These are phyloP conservation scores for Orbilia blumenaviensis DNA, from an alignment of 2,329 filamentous ascomycete species.

Conservation along the genomic window DNA sequence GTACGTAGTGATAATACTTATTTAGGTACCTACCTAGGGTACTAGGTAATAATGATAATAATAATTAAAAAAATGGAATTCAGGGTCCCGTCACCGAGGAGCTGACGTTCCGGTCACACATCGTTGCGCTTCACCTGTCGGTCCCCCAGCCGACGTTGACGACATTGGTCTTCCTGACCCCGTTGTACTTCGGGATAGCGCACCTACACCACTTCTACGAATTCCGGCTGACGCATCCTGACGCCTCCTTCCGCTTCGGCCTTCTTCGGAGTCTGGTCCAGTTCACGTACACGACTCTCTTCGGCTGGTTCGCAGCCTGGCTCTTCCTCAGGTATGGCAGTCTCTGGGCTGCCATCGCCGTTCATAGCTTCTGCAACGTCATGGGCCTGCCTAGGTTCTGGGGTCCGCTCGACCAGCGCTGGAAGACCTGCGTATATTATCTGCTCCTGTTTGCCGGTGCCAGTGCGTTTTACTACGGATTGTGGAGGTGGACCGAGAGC, in stretches of 20 bases:
- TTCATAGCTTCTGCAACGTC: slow-evolving; percentile 91
- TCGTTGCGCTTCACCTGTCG: slow-evolving; percentile 82
- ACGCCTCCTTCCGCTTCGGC: slow-evolving; percentile 69
- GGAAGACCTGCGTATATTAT: slow-evolving; percentile 84
- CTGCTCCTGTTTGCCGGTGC: slow-evolving; percentile 76
- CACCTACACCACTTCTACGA: slow-evolving; percentile 97
- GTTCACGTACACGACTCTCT: slow-evolving; percentile 88
- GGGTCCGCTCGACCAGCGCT: slow-evolving; percentile 73
- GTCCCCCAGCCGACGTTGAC: slow-evolving; percentile 66
- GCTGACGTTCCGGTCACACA: slow-evolving; percentile 86
- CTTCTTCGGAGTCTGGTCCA: slow-evolving; percentile 80
- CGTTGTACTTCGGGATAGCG: slow-evolving; percentile 64
- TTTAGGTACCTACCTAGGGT: slow-evolving; percentile 20
- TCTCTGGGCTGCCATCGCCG: slow-evolving; percentile 75
- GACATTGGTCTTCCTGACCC: slow-evolving; percentile 56
- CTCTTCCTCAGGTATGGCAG: slow-evolving; percentile 86
- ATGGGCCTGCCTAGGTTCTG: slow-evolving; percentile 88
- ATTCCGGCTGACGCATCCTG: slow-evolving; percentile 82
- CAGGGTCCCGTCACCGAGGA: slow-evolving; percentile 91
- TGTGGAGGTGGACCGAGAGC: slow-evolving; percentile 78
- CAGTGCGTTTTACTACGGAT: slow-evolving; percentile 72
- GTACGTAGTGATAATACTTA: too few species aligned
- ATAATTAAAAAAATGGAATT: too few species aligned
- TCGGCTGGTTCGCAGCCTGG: slow-evolving; percentile 93
- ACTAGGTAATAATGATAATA: not conserved